Evolutionary conservation across 495 filamentous ascomycete genomes (phyloP).

Genomic region (Chaetomium fimeti): DNA sequence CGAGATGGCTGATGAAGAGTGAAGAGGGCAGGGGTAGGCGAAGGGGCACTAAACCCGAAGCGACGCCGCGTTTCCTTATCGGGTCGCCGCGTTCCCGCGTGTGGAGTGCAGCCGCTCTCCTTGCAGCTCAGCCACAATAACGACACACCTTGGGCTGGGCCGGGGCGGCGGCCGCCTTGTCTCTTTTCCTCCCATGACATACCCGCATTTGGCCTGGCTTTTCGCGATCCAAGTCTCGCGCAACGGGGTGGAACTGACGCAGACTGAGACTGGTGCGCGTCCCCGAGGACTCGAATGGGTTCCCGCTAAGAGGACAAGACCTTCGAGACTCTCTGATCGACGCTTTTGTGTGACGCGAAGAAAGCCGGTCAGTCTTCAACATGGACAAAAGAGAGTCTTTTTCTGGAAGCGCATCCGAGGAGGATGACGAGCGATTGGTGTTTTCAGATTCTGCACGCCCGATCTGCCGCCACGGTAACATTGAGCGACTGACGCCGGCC

Average conservation of each 20-base stretch:
- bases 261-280: neutral
- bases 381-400: neutral
- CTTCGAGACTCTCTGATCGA: neutral
- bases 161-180: slow-evolving; percentile 7
- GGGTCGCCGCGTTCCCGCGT: slow-evolving; percentile 7
- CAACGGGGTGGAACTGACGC: neutral
- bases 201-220: neutral
- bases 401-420: neutral
- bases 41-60: neutral
- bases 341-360: neutral
- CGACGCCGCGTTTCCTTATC: slow-evolving; percentile 14
- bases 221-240: neutral
- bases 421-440: neutral
- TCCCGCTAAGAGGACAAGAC: neutral
- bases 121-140: slow-evolving; percentile 12
- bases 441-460: neutral
- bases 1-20: slow-evolving; percentile 1
- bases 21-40: neutral
- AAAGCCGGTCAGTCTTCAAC: neutral
- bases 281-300: too few relatives aligned
- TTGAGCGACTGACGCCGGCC: neutral
- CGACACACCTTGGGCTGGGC: neutral
- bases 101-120: slow-evolving; percentile 1
- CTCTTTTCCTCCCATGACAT: neutral
- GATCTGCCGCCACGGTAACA: neutral